Evolutionary conservation across 148 eudicot genomes (phyloP).

Genomic region (Vaccinium myrtillus): DNA sequence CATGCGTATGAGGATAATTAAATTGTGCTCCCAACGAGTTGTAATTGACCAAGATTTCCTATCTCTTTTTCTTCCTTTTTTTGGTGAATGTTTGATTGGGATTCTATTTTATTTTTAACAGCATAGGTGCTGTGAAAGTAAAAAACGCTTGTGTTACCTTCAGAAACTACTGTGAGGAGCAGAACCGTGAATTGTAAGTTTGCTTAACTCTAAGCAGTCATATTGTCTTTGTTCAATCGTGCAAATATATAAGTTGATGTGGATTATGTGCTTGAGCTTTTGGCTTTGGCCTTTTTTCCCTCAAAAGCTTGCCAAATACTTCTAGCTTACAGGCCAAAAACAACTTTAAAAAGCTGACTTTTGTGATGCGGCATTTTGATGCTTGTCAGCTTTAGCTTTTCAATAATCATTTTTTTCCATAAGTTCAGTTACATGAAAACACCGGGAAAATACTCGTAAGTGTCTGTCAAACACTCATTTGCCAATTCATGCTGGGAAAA

Average conservation of each 20-base stretch:
- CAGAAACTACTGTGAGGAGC: slow-evolving; percentile 54
- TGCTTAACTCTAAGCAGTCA: background rate
- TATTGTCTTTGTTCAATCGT: background rate
- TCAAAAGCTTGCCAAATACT: background rate
- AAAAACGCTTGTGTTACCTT: slow-evolving; percentile 48
- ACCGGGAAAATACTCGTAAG: background rate
- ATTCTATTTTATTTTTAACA: slow-evolving; percentile 24
- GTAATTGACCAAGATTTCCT: background rate
- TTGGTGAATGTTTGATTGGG: background rate
- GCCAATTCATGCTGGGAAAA: background rate
- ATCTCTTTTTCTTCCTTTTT: background rate
- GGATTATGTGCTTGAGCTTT: background rate
- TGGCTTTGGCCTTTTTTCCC: background rate
- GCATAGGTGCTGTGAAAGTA: slow-evolving; percentile 65
- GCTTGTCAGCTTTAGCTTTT: background rate
- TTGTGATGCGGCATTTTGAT: background rate
- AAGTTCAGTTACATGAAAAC: background rate
- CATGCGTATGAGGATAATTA: background rate
- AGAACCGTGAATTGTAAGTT: slow-evolving; percentile 60
- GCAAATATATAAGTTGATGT: slow-evolving; percentile 1
- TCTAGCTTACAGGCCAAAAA: too few relatives aligned
- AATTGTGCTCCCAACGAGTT: background rate
- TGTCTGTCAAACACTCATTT: background rate
- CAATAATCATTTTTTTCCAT: background rate
- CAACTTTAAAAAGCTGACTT: background rate